Percentiles rank a stretch among this genome's conserved stretches.
These are phyloP conservation scores for Zoysia pacifica DNA, from an alignment of 176 grass and related monocot species.

Conservation along the genomic window DNA sequence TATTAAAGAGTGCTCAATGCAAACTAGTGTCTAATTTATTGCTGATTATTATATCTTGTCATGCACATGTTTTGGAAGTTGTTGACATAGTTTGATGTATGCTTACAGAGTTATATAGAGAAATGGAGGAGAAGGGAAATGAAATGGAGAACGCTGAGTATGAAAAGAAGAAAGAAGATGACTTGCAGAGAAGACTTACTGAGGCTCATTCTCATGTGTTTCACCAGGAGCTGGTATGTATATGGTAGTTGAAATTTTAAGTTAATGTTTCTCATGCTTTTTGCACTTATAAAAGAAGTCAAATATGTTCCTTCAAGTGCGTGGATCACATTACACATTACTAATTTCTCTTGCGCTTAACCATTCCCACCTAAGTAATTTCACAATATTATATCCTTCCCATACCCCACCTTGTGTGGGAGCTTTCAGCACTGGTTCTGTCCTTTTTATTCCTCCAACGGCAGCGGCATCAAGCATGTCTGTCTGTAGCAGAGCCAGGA, in stretches of 20 bases:
- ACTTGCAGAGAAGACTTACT: conserved; percentile 75
- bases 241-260: conserved; percentile 10
- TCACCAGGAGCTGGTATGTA: conserved; percentile 86
- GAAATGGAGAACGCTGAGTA: conserved; percentile 94
- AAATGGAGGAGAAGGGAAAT: conserved; percentile 81
- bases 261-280: conserved; percentile 9
- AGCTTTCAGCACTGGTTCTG: too few relatives aligned
- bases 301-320: neutral
- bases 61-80: conserved; percentile 10
- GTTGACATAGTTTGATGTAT: conserved; percentile 34
- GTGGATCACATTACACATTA: neutral
- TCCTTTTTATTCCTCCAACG: neutral
- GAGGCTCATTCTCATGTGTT: conserved; percentile 62
- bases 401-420: too few relatives aligned
- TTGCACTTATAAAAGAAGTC: neutral
- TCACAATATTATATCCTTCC: too few relatives aligned
- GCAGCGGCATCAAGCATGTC: neutral
- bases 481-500: too few relatives aligned
- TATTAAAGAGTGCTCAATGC: conserved; percentile 14
- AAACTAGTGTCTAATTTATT: conserved; percentile 24
- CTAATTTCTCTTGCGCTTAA: neutral
- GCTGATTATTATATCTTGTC: neutral
- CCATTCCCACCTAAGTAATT: neutral
- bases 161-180: conserved; percentile 87
- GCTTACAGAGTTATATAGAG: conserved; percentile 76